Base-by-base conservation (phyloP, 2,329 filamentous ascomycete genomes). In the Phoma herbarum region DNA sequence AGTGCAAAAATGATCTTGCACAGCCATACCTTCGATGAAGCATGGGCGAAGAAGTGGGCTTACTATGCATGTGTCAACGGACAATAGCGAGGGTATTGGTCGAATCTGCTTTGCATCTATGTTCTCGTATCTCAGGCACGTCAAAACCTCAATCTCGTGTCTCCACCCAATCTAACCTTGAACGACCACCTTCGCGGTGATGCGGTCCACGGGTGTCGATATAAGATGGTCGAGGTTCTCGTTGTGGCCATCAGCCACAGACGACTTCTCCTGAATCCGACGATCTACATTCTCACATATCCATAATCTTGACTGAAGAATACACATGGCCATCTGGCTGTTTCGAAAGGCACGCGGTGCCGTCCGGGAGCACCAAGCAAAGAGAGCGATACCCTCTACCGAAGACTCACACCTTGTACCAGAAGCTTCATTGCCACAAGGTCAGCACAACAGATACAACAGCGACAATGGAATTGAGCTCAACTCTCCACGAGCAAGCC, bases 341-440 rank as follows among this genome's bases (percentile, higher is more conserved):
- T 75, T 59, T 64, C 73, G 63, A 57, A 65, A 73, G 42, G 54
- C 74, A 29, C 63, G 64, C 8, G 57, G 67, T 29, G 73, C 71
- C 42, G 42, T 62, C 11, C 51, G 52, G 11, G 69, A 70, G 47
- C 66, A 55, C 37, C 56, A 67, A 49, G 68, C 64, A 8, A 65
- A 65, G 35, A 67, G 69, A 44, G 54, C 49, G 3, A 41, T 68
- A 28, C 57, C 67, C 3, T 71, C 67, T 4, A 62, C 63, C 35
- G 68, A 74, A 35, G 63, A 72, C 10, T 59, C 60, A 7, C 65
- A 74, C 50, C 53, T 72, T 4, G 60, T 66, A 4, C 70, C 70
- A 9, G 65, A 73, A 20, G 29, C 51, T 28, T 12, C 43, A 49
- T 16, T 46, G 39, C 48, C 44, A n/a, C 57, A 61, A 39, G 37